phyloP scores from a whole-genome alignment of 2,329 filamentous ascomycete genomes.

The Neodidymelliopsis sp. region DNA sequence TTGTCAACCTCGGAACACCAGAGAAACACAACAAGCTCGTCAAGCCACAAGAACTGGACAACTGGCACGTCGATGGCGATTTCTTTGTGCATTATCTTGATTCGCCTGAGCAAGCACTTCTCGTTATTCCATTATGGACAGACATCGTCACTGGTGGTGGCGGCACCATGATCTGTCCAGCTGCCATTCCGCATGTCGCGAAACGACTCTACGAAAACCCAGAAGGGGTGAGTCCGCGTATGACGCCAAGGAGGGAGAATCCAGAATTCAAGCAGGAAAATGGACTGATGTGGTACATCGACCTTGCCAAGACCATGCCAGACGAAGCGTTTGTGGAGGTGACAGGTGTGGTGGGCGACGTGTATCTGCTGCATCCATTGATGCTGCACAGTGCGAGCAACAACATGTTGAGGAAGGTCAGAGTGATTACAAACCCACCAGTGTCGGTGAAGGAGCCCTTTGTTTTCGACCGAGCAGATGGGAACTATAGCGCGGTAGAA shows the following conservation, averaged over 20 bases:
- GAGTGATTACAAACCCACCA: slow-evolving; percentile 65
- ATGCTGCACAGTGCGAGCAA: slow-evolving; percentile 65
- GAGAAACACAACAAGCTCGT: slow-evolving; percentile 59
- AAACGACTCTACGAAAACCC: slow-evolving; percentile 66
- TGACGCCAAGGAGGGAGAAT: slow-evolving; percentile 63
- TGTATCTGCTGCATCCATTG: slow-evolving; percentile 66
- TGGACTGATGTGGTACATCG: slow-evolving; percentile 56
- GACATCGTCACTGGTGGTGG: slow-evolving; percentile 68
- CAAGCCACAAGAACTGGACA: slow-evolving; percentile 60
- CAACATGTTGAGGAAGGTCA: slow-evolving; percentile 56
- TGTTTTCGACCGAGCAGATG: slow-evolving; percentile 58
- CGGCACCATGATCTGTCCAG: slow-evolving; percentile 70
- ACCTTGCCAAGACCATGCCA: slow-evolving; percentile 46
- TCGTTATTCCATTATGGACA: slow-evolving; percentile 73
- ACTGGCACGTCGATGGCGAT: slow-evolving; percentile 76
- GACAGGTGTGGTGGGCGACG: slow-evolving; percentile 62
- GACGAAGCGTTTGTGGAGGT: slow-evolving; percentile 62
- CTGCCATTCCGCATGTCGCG: slow-evolving; percentile 65
- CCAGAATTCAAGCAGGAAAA: slow-evolving; percentile 54
- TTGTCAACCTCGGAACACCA: slow-evolving; percentile 71
- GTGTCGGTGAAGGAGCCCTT: slow-evolving; percentile 62
- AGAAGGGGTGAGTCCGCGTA: slow-evolving; percentile 70
- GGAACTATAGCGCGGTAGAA: slow-evolving; percentile 64
- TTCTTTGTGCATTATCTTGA: slow-evolving; percentile 78
- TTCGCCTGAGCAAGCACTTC: slow-evolving; percentile 71